Percentiles rank a stretch among this genome's conserved stretches.
phyloP scores from a whole-genome alignment of 352 stramenopile genomes.

The Phytophthora vignae region DNA sequence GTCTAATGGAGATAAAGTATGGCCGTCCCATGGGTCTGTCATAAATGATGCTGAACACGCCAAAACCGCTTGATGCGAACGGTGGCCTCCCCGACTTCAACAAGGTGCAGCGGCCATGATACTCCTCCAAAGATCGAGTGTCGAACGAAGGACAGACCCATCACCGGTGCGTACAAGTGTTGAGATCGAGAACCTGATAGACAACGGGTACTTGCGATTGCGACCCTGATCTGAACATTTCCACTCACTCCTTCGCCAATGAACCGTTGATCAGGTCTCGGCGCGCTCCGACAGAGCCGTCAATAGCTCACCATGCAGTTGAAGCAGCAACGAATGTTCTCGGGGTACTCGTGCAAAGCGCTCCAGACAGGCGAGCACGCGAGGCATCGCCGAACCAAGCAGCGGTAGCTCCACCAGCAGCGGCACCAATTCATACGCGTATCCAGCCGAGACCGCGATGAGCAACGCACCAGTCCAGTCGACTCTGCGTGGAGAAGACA shows the following conservation, averaged over 20 bases:
- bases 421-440: slow-evolving; percentile 27
- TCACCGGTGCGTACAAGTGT: too few species aligned
- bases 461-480: slow-evolving; percentile 9
- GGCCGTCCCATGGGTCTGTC: not conserved
- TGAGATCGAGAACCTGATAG: too few species aligned
- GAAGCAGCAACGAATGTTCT: slow-evolving; percentile 13
- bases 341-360: slow-evolving; percentile 6
- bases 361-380: slow-evolving; percentile 24
- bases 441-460: slow-evolving; percentile 21
- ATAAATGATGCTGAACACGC: not conserved
- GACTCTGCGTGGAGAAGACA: not conserved
- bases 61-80: too few species aligned
- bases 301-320: slow-evolving; percentile 22
- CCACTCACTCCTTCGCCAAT: not conserved
- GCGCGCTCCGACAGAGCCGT: slow-evolving; percentile 3
- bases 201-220: not conserved
- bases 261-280: not conserved
- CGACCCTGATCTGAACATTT: not conserved
- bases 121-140: too few species aligned
- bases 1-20: not conserved
- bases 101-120: too few species aligned
- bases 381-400: slow-evolving; percentile 3
- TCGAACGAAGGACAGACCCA: too few species aligned
- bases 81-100: too few species aligned
- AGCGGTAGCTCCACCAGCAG: slow-evolving; percentile 29